Evolutionary conservation across 1,284 basidiomycete genomes (phyloP).

Genomic region (Pyrrhoderma noxium): DNA sequence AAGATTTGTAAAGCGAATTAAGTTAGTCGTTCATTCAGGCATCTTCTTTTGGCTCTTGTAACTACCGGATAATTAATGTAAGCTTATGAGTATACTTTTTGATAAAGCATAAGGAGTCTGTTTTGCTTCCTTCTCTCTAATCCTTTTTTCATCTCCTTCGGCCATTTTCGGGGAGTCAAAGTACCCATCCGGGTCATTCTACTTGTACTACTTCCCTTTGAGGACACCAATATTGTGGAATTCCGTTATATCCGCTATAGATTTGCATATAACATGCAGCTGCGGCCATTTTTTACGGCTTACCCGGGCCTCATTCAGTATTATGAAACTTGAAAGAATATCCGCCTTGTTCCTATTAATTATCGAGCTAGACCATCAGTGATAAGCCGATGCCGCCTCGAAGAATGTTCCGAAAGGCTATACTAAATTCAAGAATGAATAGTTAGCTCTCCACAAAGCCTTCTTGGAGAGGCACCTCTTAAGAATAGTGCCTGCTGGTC

Average conservation of each 20-base stretch:
- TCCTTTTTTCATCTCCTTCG: too few species aligned
- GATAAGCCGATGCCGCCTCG: slow-evolving; percentile 4
- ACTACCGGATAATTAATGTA: too few species aligned
- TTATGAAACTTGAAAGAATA: slow-evolving; percentile 10
- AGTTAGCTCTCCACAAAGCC: not conserved
- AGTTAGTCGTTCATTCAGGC: too few species aligned
- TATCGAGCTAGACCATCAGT: not conserved
- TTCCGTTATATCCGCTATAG: slow-evolving; percentile 13
- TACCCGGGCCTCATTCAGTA: too few species aligned
- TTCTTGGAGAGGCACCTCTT: too few species aligned
- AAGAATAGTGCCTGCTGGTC: too few species aligned
- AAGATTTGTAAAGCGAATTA: too few species aligned
- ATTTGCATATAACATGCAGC: slow-evolving; percentile 1
- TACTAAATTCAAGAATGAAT: not conserved
- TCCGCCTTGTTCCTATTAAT: not conserved
- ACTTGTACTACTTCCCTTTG: not conserved
- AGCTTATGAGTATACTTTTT: too few species aligned
- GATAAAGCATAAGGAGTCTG: too few species aligned
- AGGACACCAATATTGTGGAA: not conserved
- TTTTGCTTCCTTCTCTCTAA: too few species aligned
- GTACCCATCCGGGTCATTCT: slow-evolving; percentile 9
- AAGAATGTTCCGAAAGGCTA: not conserved
- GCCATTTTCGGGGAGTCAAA: not conserved
- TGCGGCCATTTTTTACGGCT: not conserved
- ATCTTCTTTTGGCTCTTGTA: too few species aligned